These are phyloP conservation scores for Lasiosphaeria hispida DNA, from an alignment of 495 filamentous ascomycete genomes.

Conservation along the genomic window DNA sequence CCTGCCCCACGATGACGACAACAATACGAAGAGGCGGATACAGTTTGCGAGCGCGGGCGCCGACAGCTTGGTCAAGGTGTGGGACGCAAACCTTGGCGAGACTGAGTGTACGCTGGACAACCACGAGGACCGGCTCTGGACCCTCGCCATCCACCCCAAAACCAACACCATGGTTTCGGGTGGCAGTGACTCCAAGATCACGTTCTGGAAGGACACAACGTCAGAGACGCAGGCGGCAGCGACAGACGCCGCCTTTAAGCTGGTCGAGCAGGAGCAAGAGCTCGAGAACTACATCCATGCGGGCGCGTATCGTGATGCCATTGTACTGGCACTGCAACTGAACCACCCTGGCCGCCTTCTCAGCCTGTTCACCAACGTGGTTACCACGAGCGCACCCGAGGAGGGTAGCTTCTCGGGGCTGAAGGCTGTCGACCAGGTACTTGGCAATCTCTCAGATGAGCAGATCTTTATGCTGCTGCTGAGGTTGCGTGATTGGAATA, in stretches of 20 bases:
- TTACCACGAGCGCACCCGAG: constrained; percentile 61
- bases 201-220: constrained; percentile 94
- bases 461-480: constrained; percentile 79
- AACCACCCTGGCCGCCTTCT: constrained; percentile 89
- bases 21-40: constrained; percentile 49
- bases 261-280: constrained; percentile 88
- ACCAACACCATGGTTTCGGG: constrained; percentile 78
- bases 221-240: constrained; percentile 69
- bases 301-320: constrained; percentile 84
- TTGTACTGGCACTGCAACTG: constrained; percentile 84
- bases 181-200: constrained; percentile 82
- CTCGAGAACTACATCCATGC: constrained; percentile 87
- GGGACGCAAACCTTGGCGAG: constrained; percentile 81
- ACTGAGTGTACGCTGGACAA: constrained; percentile 87
- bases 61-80: constrained; percentile 95
- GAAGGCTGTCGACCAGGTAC: constrained; percentile 77
- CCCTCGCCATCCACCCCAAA: constrained; percentile 67
- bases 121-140: constrained; percentile 92
- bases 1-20: constrained; percentile 42
- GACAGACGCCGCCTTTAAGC: constrained; percentile 66
- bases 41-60: constrained; percentile 85
- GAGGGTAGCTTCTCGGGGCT: constrained; percentile 66
- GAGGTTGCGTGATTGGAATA: constrained; percentile 91
- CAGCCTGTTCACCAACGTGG: constrained; percentile 74
- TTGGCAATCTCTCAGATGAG: constrained; percentile 72